Evolutionary conservation across 2,329 filamentous ascomycete genomes (phyloP).

Genomic region (Conoideocrella luteorostrata): DNA sequence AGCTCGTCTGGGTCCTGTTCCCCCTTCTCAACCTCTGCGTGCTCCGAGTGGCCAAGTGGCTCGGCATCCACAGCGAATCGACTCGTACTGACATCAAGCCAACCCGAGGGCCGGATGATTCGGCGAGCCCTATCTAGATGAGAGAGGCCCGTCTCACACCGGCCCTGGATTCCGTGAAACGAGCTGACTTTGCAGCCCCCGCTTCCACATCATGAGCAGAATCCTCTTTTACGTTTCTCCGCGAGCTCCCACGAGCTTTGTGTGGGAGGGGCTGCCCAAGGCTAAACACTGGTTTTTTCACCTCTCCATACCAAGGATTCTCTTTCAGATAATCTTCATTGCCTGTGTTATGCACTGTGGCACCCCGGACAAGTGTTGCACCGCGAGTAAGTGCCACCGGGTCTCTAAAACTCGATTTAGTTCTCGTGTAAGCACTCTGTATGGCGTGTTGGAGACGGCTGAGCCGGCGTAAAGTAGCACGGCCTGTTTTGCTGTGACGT

Average conservation of each 20-base stretch:
- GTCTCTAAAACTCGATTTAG: no score
- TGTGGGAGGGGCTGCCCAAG: slow-evolving; percentile 15
- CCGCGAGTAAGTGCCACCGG: no score
- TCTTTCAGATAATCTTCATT: slow-evolving; percentile 14
- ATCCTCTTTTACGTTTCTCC: slow-evolving; percentile 3
- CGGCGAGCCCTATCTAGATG: neutral
- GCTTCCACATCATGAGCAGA: neutral
- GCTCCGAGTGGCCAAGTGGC: slow-evolving; percentile 13
- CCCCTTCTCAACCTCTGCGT: slow-evolving; percentile 11
- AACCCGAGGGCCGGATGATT: neutral
- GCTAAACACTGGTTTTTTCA: slow-evolving; percentile 15
- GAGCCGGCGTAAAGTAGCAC: no score
- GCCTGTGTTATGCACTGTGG: no score
- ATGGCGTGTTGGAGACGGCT: no score
- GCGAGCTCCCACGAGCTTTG: slow-evolving; percentile 7
- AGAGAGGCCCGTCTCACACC: neutral
- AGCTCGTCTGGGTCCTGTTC: slow-evolving; percentile 11
- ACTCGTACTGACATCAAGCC: neutral
- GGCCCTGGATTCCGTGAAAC: neutral
- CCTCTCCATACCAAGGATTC: slow-evolving; percentile 15
- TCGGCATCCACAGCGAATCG: slow-evolving; percentile 14
- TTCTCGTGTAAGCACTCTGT: no score
- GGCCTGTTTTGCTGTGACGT: no score
- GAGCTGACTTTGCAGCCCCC: neutral
- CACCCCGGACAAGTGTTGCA: no score